Percentiles rank a stretch among this genome's conserved stretches.
Evolutionary conservation across 2,329 filamentous ascomycete species (phyloP).

Genomic region (Septoria petroselini): DNA sequence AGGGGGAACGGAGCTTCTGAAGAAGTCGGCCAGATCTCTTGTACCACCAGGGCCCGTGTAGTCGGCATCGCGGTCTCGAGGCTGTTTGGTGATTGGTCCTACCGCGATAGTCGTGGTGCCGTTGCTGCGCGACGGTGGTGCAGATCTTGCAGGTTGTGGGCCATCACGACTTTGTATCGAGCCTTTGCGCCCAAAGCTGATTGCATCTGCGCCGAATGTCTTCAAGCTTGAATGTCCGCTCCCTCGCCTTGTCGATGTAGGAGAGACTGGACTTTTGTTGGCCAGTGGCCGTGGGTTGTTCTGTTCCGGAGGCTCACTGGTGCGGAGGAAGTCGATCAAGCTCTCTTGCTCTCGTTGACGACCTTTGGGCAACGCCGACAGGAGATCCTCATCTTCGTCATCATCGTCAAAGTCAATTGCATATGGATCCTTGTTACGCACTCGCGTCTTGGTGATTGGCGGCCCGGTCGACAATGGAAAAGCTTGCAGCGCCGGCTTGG

Average conservation of each 20-base stretch:
- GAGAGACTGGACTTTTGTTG: constrained; percentile 1
- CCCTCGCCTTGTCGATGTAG: constrained; percentile 4
- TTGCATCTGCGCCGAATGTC: constrained; percentile 22
- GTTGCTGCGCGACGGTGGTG: neutral
- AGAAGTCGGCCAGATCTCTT: constrained; percentile 24
- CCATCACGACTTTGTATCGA: constrained; percentile 16
- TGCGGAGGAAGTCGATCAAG: constrained; percentile 69
- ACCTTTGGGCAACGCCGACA: constrained; percentile 45
- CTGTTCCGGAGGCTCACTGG: constrained; percentile 59
- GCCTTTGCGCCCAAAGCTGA: constrained; percentile 18
- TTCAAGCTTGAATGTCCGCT: constrained; percentile 14
- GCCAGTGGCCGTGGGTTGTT: constrained; percentile 5
- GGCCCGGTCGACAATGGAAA: constrained; percentile 9
- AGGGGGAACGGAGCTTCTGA: constrained; percentile 19
- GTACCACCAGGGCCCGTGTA: constrained; percentile 15
- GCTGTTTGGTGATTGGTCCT: constrained; percentile 20
- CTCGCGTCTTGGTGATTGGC: constrained; percentile 58
- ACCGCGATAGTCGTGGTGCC: constrained; percentile 21
- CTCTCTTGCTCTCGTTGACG: constrained; percentile 56
- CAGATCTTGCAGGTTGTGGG: constrained; percentile 8
- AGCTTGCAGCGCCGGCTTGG: constrained; percentile 8
- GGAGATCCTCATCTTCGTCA: constrained; percentile 40
- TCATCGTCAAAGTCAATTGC: constrained; percentile 71
- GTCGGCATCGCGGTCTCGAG: constrained; percentile 12
- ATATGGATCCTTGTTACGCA: constrained; percentile 82